Evolutionary conservation across 352 stramenopile species (phyloP), one percentile per base, ranked within the genome.

Genomic region (Pythium plurisporium): DNA sequence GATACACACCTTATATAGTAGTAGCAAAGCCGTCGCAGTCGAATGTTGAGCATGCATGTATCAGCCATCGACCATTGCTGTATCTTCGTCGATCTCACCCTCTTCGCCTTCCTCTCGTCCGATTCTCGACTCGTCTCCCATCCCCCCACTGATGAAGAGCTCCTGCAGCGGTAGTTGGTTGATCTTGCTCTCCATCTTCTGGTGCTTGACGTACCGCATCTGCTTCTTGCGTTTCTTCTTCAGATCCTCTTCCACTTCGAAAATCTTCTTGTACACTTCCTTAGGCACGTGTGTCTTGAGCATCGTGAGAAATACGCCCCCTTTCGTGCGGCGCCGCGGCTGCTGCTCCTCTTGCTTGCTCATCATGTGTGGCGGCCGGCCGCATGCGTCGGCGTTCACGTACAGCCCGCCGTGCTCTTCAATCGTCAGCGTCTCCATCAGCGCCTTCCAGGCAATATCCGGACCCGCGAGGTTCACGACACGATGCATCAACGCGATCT

Each of bases 221-320:
- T 71, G 69, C 46, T 87, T 87, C 67, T 87, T 86, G 31, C 67
- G 64, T 27, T 87, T 76, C 60, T 92, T 89, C 65, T 92, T 92
- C 49, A 85, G 73, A 30, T 72, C 52, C 31, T 84, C 71, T 54
- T 92, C 82, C 17, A 92, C 65, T 52, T 82, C 77, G 53, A 89
- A 92, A 52, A 92, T 89, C 15, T 79, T 65, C 19, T 78, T 76
- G 60, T 92, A 92, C 49, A 69, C 67, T 20, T 92, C 79, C 41
- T 79, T 81, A 0, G 72, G 52, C 70, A 89, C 82, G 33, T 77
- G 69, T 0, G 79, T 70, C 44, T 85, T 82, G 23, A 92, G 64
- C 29, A 90, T 68, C 36, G 73, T 69, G 40, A 92, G 79, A 54
- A 77, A 92, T 4, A 89, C 72, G 22, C 79, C 82, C 19, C 82